A percentile compares a stretch with the other conserved stretches of the same genome.
Evolutionary conservation across 352 stramenopile species (phyloP).

Genomic region (Globisporangium spiculum): DNA sequence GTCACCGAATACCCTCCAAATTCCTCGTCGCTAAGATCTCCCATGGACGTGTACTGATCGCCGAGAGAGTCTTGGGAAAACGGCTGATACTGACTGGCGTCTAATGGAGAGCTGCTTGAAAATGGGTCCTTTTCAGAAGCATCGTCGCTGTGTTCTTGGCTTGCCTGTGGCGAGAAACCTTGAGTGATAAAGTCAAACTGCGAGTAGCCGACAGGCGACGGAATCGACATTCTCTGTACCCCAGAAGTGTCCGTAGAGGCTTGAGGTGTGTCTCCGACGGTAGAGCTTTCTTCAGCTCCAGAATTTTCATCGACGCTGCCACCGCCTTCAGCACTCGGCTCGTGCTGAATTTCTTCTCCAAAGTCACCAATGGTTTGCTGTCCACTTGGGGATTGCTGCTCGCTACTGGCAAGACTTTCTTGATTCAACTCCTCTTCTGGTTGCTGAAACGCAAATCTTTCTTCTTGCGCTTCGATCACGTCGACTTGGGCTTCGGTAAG

Average conservation of each 20-base stretch:
- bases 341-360: background rate
- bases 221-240: background rate
- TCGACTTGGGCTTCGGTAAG: background rate
- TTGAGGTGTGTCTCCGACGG: background rate
- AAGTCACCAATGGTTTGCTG: background rate
- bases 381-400: background rate
- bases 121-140: background rate
- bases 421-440: background rate
- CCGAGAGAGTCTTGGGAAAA: conserved; percentile 12
- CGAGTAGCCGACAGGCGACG: conserved; percentile 15
- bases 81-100: background rate
- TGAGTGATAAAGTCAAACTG: conserved; percentile 19
- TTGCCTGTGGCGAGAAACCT: conserved; percentile 5
- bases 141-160: background rate
- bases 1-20: background rate
- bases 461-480: background rate
- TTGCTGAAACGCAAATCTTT: background rate
- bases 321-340: background rate
- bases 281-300: background rate
- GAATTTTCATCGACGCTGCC: background rate
- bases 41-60: conserved; percentile 9
- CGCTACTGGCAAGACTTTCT: background rate
- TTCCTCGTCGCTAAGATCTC: conserved; percentile 3
- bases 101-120: background rate
- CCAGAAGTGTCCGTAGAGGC: background rate